phyloP scores from a whole-genome alignment of 768 basidiomycete species.

The Boletus vermiculosoides region DNA sequence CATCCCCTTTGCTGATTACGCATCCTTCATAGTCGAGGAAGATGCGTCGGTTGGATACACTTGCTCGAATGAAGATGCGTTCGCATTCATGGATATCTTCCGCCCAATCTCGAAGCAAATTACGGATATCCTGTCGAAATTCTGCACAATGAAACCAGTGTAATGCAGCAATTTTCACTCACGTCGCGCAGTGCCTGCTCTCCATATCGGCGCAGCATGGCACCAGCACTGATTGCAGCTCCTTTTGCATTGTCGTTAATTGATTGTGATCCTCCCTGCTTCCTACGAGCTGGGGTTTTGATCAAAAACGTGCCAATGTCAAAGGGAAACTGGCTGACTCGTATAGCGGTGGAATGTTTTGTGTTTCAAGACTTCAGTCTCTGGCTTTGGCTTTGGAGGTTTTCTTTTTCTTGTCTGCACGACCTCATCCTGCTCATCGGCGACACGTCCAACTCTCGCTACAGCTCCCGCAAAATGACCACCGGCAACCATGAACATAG shows the following conservation, averaged over 20 bases:
- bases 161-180: conserved; percentile 26
- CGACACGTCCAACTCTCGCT: conserved; percentile 60
- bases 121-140: conserved; percentile 74
- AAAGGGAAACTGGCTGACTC: conserved; percentile 52
- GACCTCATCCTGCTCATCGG: conserved; percentile 40
- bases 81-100: conserved; percentile 87
- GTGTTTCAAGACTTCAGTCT: conserved; percentile 78
- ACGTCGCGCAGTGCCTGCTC: conserved; percentile 91
- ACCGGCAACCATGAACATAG: conserved; percentile 94
- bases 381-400: conserved; percentile 64
- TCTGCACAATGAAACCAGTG: not conserved
- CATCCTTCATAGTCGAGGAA: conserved; percentile 90
- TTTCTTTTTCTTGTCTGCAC: conserved; percentile 51
- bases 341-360: conserved; percentile 99
- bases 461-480: conserved; percentile 98
- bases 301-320: conserved; percentile 7
- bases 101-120: conserved; percentile 77
- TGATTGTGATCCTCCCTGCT: conserved; percentile 95
- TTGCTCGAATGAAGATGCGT: conserved; percentile 89
- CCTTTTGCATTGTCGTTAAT: conserved; percentile 92
- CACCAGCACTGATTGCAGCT: conserved; percentile 91
- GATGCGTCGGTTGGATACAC: conserved; percentile 79
- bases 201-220: conserved; percentile 89
- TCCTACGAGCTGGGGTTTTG: conserved; percentile 75
- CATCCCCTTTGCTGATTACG: conserved; percentile 74